These are phyloP conservation scores for Harrya chromipes DNA, from an alignment of 768 basidiomycete species.

Conservation along the genomic window DNA sequence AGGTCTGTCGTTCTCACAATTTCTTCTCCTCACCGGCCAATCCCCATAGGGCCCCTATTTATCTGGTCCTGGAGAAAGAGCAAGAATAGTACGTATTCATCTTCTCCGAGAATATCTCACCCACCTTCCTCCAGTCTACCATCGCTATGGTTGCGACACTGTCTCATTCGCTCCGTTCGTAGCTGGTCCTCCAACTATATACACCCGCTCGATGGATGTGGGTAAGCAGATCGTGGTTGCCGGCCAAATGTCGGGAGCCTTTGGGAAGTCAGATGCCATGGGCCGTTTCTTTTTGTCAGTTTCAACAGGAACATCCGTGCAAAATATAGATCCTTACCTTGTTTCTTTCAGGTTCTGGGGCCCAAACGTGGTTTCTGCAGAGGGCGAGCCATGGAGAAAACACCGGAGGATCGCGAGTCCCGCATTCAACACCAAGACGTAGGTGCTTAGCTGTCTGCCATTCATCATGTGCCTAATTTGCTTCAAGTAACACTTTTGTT, in stretches of 20 bases:
- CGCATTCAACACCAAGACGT: constrained; percentile 26
- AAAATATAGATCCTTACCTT: not conserved
- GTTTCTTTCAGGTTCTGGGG: constrained; percentile 14
- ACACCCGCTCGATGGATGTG: constrained; percentile 22
- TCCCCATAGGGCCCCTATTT: constrained; percentile 11
- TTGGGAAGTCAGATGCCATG: constrained; percentile 17
- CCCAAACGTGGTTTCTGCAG: constrained; percentile 12
- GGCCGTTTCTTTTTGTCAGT: constrained; percentile 17
- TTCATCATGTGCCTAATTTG: not conserved
- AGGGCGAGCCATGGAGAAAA: constrained; percentile 19
- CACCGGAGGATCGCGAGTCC: constrained; percentile 19
- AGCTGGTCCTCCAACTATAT: constrained; percentile 15
- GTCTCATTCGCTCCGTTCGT: constrained; percentile 24
- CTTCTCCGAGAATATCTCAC: not conserved
- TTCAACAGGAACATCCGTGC: not conserved
- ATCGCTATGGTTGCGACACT: constrained; percentile 16
- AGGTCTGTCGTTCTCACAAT: constrained; percentile 1
- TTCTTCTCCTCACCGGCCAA: not conserved
- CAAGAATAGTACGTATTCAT: constrained; percentile 9
- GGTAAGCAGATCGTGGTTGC: constrained; percentile 16
- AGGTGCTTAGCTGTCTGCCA: not conserved
- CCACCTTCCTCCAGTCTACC: constrained; percentile 16
- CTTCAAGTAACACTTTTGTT: constrained; percentile 19
- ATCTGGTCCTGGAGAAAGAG: constrained; percentile 24
- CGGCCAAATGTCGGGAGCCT: constrained; percentile 17